These are phyloP conservation scores for Russula abietina DNA, from an alignment of 768 basidiomycete genomes.

Conservation along the genomic window DNA sequence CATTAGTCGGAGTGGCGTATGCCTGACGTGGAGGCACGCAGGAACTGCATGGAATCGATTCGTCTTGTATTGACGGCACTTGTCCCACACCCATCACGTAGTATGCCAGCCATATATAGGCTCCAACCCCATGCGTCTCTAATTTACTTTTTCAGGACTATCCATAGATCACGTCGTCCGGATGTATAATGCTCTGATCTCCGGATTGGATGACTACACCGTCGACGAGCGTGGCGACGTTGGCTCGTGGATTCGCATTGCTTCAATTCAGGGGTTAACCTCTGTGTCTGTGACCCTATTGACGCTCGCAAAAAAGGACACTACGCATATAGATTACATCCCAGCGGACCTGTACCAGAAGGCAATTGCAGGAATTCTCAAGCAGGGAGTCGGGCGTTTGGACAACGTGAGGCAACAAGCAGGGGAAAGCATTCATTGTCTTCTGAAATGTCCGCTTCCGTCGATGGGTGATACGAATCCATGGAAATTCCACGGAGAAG, in stretches of 20 bases:
- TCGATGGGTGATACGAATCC: conserved; percentile 33
- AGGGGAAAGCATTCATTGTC: conserved; percentile 50
- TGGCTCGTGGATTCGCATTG: conserved; percentile 89
- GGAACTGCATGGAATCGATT: conserved; percentile 48
- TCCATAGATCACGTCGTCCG: conserved; percentile 5
- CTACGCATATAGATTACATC: conserved; percentile 52
- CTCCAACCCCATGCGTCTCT: background rate
- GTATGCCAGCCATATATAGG: conserved; percentile 34
- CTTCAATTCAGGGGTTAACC: conserved; percentile 63
- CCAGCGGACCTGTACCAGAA: conserved; percentile 51
- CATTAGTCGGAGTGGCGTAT: conserved; percentile 34
- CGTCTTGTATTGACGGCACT: conserved; percentile 45
- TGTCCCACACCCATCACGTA: conserved; percentile 37
- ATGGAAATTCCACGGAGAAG: conserved; percentile 50
- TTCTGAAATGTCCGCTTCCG: conserved; percentile 47
- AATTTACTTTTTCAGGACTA: background rate
- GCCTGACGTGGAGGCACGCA: conserved; percentile 51
- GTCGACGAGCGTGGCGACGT: conserved; percentile 94
- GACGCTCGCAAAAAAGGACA: conserved; percentile 36
- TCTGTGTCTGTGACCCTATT: conserved; percentile 49
- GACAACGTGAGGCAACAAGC: conserved; percentile 85
- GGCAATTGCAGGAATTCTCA: conserved; percentile 63
- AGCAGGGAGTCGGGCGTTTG: conserved; percentile 85
- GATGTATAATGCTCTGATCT: conserved; percentile 51
- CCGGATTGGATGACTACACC: conserved; percentile 85